A percentile compares a stretch with the other conserved stretches of the same genome.
Conservation (phyloP, 2,329 filamentous ascomycete genomes). For the Clonostachys byssicola region DNA sequence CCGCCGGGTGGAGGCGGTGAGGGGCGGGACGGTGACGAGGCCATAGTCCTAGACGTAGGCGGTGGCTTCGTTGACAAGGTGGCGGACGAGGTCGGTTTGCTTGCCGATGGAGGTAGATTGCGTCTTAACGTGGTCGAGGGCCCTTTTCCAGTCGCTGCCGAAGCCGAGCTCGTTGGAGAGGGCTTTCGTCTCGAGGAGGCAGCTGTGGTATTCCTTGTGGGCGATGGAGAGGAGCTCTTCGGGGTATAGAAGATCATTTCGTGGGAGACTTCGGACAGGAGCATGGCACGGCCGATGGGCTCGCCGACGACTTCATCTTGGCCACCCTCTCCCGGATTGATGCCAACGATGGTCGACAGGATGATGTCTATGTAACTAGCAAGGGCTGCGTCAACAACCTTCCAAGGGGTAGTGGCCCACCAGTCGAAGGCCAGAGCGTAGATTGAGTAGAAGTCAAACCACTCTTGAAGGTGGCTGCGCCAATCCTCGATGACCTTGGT, state of each 20-base stretch:
- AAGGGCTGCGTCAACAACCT: too few relatives aligned
- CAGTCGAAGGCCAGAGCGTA: too few relatives aligned
- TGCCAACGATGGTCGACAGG: conserved; percentile 29
- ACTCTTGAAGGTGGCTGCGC: too few relatives aligned
- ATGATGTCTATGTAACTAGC: too few relatives aligned
- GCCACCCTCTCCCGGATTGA: conserved; percentile 24
- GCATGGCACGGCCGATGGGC: conserved; percentile 46
- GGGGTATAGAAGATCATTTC: conserved; percentile 55
- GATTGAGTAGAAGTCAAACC: too few relatives aligned
- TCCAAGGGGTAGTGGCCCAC: too few relatives aligned
- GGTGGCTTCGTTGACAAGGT: conserved; percentile 45
- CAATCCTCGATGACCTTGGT: conserved; percentile 8
- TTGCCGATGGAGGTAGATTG: conserved; percentile 47
- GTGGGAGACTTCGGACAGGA: conserved; percentile 45
- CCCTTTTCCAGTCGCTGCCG: conserved; percentile 41
- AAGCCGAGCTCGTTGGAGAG: conserved; percentile 44
- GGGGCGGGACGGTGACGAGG: conserved; percentile 48
- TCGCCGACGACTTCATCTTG: conserved; percentile 50
- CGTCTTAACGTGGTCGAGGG: conserved; percentile 51
- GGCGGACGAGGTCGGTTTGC: conserved; percentile 45
- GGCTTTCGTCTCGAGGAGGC: conserved; percentile 46
- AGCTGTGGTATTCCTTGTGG: conserved; percentile 49
- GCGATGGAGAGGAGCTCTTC: conserved; percentile 50
- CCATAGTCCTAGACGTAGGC: conserved; percentile 47
- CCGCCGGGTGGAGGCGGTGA: conserved; percentile 50